phyloP scores from a whole-genome alignment of 495 filamentous ascomycete genomes.

The Polyplosphaeria fusca region DNA sequence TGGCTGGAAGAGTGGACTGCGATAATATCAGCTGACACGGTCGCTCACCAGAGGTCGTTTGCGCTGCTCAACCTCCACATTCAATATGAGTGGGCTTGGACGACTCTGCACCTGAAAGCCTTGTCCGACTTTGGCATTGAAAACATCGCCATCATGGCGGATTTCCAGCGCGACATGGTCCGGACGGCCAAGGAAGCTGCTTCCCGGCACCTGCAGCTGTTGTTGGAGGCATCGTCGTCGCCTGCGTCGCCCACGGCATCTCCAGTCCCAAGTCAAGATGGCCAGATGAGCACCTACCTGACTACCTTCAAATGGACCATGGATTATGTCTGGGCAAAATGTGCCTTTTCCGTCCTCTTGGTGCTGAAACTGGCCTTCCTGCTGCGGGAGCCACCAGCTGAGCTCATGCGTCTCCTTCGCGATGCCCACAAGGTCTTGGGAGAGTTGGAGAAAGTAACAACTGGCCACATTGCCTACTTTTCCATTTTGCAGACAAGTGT shows the following conservation, averaged over 20 bases:
- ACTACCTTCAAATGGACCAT: conserved; percentile 52
- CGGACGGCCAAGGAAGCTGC: conserved; percentile 49
- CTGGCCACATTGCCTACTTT: conserved; percentile 41
- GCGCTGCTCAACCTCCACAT: conserved; percentile 28
- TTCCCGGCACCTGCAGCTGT: conserved; percentile 49
- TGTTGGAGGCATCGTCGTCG: conserved; percentile 30
- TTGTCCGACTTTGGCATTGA: conserved; percentile 25
- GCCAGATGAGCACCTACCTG: conserved; percentile 47
- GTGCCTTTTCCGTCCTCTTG: conserved; percentile 52
- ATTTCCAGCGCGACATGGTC: conserved; percentile 49
- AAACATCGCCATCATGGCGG: conserved; percentile 42
- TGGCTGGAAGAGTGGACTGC: conserved; percentile 28
- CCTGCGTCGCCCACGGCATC: conserved; percentile 30
- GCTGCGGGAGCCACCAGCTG: conserved; percentile 43
- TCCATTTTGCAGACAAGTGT: conserved; percentile 45
- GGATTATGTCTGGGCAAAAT: conserved; percentile 58
- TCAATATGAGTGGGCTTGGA: conserved; percentile 30
- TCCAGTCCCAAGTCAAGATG: conserved; percentile 10
- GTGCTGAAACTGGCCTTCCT: conserved; percentile 52
- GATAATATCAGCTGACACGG: conserved; percentile 4
- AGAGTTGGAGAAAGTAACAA: conserved; percentile 44
- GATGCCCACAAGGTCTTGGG: conserved; percentile 47
- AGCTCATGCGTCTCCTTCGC: conserved; percentile 44
- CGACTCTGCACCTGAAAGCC: conserved; percentile 25
- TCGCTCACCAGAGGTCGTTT: background rate